These are phyloP conservation scores for Gossypium schwendimanii DNA, from an alignment of 441 rosid species.

Conservation along the genomic window DNA sequence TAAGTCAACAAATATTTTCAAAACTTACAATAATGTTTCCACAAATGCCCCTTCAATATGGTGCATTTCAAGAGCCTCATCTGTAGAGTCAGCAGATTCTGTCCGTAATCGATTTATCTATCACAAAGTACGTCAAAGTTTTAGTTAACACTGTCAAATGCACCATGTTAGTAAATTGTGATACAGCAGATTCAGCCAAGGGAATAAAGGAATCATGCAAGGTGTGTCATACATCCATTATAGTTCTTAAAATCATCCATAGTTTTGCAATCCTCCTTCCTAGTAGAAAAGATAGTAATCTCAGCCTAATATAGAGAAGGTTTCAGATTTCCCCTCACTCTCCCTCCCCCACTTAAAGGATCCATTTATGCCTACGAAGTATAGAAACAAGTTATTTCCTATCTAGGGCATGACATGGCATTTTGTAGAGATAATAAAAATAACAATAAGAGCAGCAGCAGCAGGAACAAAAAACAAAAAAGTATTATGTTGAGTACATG, in stretches of 20 bases:
- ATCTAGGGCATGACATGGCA: background rate
- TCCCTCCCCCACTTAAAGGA: background rate
- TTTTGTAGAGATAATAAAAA: background rate
- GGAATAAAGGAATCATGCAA: background rate
- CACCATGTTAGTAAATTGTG: background rate
- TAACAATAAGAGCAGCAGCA: background rate
- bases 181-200: background rate
- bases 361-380: background rate
- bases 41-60: constrained; percentile 89
- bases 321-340: background rate
- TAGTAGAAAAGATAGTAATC: background rate
- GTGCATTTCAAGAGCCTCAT: constrained; percentile 72
- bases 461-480: background rate
- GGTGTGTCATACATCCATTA: background rate
- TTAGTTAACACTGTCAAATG: background rate
- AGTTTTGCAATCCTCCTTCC: background rate
- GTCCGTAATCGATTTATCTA: constrained; percentile 65
- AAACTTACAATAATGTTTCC: constrained; percentile 78
- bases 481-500: background rate
- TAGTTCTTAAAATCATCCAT: background rate
- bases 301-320: background rate
- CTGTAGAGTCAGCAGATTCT: constrained; percentile 58
- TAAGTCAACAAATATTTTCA: constrained; percentile 13
- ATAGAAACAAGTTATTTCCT: constrained; percentile 1
- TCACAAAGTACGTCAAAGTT: constrained; percentile 18